A percentile compares a stretch with the other conserved stretches of the same genome.
phyloP scores from a whole-genome alignment of 805 yeast species.

The Isabelozyma gotoi region DNA sequence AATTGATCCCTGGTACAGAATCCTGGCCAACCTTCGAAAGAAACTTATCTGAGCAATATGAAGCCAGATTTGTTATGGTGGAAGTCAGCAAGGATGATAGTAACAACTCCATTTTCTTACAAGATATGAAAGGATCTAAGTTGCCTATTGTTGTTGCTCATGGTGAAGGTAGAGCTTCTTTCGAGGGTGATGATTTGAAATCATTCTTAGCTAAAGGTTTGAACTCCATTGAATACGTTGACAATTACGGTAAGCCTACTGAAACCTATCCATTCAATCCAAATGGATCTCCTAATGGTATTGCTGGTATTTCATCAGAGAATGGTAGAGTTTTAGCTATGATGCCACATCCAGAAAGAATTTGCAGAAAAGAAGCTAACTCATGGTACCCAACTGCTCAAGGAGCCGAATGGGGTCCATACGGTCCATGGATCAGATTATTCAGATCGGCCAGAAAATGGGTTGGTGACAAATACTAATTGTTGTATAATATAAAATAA shows the following conservation, averaged over 20 bases:
- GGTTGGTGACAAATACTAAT: constrained; percentile 55
- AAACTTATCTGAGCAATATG: constrained; percentile 91
- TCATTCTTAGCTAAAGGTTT: constrained; percentile 53
- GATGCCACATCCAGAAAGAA: constrained; percentile 99
- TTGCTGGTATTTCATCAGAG: constrained; percentile 86
- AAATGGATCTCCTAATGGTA: constrained; percentile 91
- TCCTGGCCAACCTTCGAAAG: constrained; percentile 96
- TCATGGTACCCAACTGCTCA: constrained; percentile 77
- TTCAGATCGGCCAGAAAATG: constrained; percentile 92
- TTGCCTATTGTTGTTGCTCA: constrained; percentile 98
- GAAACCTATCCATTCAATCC: constrained; percentile 91
- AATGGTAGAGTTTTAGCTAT: constrained; percentile 95
- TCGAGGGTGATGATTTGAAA: constrained; percentile 47
- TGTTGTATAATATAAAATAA: no score
- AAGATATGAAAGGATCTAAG: constrained; percentile 89
- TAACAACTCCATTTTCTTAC: constrained; percentile 66
- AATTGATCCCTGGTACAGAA: constrained; percentile 88
- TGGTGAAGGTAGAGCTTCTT: constrained; percentile 94
- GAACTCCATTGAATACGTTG: constrained; percentile 77
- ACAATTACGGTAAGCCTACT: constrained; percentile 85
- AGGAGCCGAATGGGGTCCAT: constrained; percentile 68
- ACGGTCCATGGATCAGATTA: constrained; percentile 94
- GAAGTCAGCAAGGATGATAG: constrained; percentile 59
- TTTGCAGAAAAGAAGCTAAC: constrained; percentile 80
- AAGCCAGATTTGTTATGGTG: constrained; percentile 89